phyloP scores from a whole-genome alignment of 306 rosid genomes.

The Prunus fruticosa region DNA sequence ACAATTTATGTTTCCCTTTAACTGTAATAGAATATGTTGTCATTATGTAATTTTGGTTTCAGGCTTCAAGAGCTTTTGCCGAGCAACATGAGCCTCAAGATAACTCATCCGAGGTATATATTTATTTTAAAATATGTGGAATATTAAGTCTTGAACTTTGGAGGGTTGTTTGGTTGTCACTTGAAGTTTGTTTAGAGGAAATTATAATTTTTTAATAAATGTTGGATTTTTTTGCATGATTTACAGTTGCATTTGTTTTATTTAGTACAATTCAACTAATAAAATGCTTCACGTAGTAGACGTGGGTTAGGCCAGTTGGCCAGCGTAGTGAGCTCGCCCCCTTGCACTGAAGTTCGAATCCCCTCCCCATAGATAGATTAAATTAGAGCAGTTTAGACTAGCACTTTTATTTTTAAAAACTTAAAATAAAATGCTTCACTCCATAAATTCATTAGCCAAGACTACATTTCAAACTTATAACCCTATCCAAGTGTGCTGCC shows the following conservation, averaged over 20 bases:
- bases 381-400: too few relatives aligned
- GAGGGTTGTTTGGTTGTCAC: not conserved
- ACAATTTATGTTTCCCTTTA: not conserved
- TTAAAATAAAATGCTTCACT: not conserved
- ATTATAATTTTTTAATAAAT: not conserved
- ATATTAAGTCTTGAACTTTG: conserved; percentile 2
- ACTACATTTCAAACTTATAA: not conserved
- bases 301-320: too few relatives aligned
- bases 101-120: conserved; percentile 57
- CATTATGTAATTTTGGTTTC: conserved; percentile 17
- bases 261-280: not conserved
- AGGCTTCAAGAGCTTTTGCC: conserved; percentile 57
- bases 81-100: conserved; percentile 60
- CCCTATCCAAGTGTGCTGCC: not conserved
- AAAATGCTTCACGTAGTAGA: not conserved
- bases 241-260: not conserved
- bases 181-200: not conserved
- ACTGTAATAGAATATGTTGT: conserved; percentile 4
- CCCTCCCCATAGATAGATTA: too few relatives aligned
- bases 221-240: conserved; percentile 2
- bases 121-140: not conserved
- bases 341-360: too few relatives aligned
- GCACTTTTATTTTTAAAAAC: too few relatives aligned
- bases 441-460: not conserved
- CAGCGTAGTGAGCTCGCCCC: too few relatives aligned